These are phyloP conservation scores for Inonotus hispidus DNA, from an alignment of 1,284 basidiomycete species.

Conservation along the genomic window DNA sequence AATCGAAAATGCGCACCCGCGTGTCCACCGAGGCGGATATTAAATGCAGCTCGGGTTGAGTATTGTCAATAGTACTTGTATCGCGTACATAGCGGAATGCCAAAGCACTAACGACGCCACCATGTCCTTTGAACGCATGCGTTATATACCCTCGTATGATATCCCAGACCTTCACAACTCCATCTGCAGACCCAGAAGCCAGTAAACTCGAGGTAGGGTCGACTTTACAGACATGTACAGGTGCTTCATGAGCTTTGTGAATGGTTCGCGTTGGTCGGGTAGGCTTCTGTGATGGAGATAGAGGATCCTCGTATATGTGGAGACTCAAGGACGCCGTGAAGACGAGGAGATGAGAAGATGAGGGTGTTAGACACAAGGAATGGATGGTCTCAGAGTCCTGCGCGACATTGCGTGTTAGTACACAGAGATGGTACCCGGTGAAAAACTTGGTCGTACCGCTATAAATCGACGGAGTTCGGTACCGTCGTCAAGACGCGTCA, in stretches of 20 bases:
- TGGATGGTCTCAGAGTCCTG: conserved; percentile 64
- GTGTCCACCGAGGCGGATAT: conserved; percentile 89
- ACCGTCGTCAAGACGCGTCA: conserved; percentile 78
- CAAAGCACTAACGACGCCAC: conserved; percentile 90
- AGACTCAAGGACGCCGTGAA: conserved; percentile 72
- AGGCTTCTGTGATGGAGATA: conserved; percentile 38
- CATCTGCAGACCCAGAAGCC: conserved; percentile 94
- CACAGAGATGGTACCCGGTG: conserved; percentile 9
- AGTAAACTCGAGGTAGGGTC: conserved; percentile 89
- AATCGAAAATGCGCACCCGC: conserved; percentile 84
- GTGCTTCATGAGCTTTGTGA: conserved; percentile 84
- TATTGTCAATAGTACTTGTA: conserved; percentile 39
- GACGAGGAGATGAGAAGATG: conserved; percentile 52
- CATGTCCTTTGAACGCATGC: conserved; percentile 94
- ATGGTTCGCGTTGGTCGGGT: conserved; percentile 68
- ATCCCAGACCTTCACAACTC: conserved; percentile 97
- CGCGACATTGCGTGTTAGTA: conserved; percentile 3
- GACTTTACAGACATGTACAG: conserved; percentile 81
- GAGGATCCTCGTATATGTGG: conserved; percentile 59
- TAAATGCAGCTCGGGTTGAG: conserved; percentile 65
- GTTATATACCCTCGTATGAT: conserved; percentile 85
- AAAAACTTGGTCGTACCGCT: conserved; percentile 51
- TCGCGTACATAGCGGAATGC: conserved; percentile 72
- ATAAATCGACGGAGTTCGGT: conserved; percentile 73
- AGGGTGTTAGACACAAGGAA: conserved; percentile 62